Evolutionary conservation across 768 basidiomycete genomes (phyloP).

Genomic region (Boletus patriciae): DNA sequence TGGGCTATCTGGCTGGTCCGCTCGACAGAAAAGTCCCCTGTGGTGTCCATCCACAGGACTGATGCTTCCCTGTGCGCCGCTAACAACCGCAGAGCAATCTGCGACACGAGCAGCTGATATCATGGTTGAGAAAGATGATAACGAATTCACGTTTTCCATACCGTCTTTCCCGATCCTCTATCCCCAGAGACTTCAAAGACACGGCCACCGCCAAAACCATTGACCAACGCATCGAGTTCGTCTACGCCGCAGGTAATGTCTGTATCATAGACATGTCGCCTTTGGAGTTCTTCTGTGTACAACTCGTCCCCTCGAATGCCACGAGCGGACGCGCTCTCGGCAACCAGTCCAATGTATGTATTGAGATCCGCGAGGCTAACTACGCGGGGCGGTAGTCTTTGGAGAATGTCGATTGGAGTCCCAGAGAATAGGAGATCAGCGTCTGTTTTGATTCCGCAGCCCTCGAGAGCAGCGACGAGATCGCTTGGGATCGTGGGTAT

Average conservation of each 20-base stretch:
- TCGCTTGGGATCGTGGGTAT: slow-evolving; percentile 39
- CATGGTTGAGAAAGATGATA: not conserved
- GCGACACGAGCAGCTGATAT: slow-evolving; percentile 58
- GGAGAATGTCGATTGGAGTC: slow-evolving; percentile 49
- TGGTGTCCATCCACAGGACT: slow-evolving; percentile 72
- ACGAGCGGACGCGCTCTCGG: slow-evolving; percentile 45
- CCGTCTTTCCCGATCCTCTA: slow-evolving; percentile 66
- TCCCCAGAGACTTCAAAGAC: slow-evolving; percentile 73
- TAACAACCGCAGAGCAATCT: slow-evolving; percentile 58
- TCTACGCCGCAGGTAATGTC: slow-evolving; percentile 39
- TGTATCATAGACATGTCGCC: slow-evolving; percentile 8
- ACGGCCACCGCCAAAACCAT: slow-evolving; percentile 48
- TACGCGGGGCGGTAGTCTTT: slow-evolving; percentile 48
- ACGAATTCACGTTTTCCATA: slow-evolving; percentile 33
- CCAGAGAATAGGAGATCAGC: slow-evolving; percentile 55
- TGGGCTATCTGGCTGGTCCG: slow-evolving; percentile 42
- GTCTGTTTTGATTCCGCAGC: slow-evolving; percentile 54
- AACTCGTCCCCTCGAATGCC: slow-evolving; percentile 36
- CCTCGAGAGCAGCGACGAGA: slow-evolving; percentile 48
- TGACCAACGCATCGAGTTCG: slow-evolving; percentile 53
- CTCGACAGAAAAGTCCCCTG: slow-evolving; percentile 62
- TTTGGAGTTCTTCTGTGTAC: slow-evolving; percentile 19
- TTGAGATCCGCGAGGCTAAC: slow-evolving; percentile 51
- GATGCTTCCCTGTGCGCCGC: slow-evolving; percentile 34
- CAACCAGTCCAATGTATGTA: slow-evolving; percentile 39